These are phyloP conservation scores for Leccinum fibrillosum DNA, from an alignment of 768 basidiomycete species.

Conservation along the genomic window DNA sequence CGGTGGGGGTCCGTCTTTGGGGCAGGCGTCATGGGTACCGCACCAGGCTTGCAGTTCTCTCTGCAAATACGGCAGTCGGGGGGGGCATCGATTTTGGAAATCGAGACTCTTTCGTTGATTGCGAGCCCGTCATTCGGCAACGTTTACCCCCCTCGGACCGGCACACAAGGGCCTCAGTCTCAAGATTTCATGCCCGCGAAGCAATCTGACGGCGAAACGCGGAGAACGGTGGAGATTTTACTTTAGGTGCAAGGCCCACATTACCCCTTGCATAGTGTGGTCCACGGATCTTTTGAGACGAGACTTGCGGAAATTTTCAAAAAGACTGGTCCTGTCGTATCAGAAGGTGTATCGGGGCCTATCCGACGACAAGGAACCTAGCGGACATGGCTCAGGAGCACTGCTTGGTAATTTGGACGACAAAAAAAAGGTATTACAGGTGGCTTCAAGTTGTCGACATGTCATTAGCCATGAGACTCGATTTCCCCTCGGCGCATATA, in stretches of 20 bases:
- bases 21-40: conserved; percentile 2
- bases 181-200: conserved; percentile 8
- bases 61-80: not conserved
- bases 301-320: conserved; percentile 9
- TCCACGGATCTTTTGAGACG: conserved; percentile 6
- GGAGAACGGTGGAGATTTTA: conserved; percentile 17
- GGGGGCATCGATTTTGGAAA: conserved; percentile 12
- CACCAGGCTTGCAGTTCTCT: conserved; percentile 8
- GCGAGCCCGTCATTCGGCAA: not conserved
- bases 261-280: conserved; percentile 19
- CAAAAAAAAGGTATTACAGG: not conserved
- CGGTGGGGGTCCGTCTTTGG: not conserved
- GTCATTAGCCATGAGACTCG: not conserved
- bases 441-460: not conserved
- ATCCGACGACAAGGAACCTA: conserved; percentile 6
- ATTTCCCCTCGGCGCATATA: not conserved
- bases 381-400: conserved; percentile 11
- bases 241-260: conserved; percentile 7
- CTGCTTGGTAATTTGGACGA: conserved; percentile 9
- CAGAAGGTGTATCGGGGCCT: conserved; percentile 4
- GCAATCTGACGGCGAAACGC: conserved; percentile 4
- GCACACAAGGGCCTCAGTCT: conserved; percentile 8
- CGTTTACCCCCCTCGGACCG: not conserved
- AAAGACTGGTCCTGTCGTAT: conserved; percentile 9
- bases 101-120: conserved; percentile 1